Evolutionary conservation across 805 yeast genomes (phyloP), one percentile per base, ranked within the genome.

Genomic region (Saturnispora bothae): DNA sequence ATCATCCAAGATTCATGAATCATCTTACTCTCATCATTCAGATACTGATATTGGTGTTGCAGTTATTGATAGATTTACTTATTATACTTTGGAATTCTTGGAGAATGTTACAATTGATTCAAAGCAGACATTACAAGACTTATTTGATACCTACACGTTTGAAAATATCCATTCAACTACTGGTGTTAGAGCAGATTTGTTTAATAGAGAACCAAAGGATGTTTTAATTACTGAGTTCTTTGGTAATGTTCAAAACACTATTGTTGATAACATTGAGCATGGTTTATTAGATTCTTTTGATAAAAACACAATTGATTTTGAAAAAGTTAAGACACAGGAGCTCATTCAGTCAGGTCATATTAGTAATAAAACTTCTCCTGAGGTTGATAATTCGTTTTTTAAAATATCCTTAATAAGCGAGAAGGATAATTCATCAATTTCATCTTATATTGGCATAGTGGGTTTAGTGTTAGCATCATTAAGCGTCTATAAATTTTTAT

Each of bases 31-130:
- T 2, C 97, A 92, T 52, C 95, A 85, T 57, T 84, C 96, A 1
- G 99, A 92, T 56, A 73, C 81, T 32, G 96, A 89, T 51, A 76
- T 92, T 34, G 99, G 99, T 6, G 97, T 92, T 36, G 96, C 98
- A 0, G 96, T 92, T 10, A 92, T 92, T 52, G 99, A 92, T 58
- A 67, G 98, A 50, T 92, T 92, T 63, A 92, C 99, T 0, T 88
- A 86, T 57, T 85, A 75, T 60, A 88, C 85, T 38, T 68, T 92
- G 48, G 96, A 86, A 42, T 92, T 78, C 53, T 68, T 92, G 52
- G 98, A 89, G 60, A 54, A 56, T 27, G 76, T 92, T 36, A 79
- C 82, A 39, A 82, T 76, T 57, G 76, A 77, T 48, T 83, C 95
- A 1, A 65, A 73, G 20, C 63, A 66, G 45, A 83, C 96, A 3